Percentiles rank a stretch among this genome's conserved stretches.
These are phyloP conservation scores for Colletotrichum orchidophilum DNA, from an alignment of 2,329 filamentous ascomycete species.

Conservation along the genomic window DNA sequence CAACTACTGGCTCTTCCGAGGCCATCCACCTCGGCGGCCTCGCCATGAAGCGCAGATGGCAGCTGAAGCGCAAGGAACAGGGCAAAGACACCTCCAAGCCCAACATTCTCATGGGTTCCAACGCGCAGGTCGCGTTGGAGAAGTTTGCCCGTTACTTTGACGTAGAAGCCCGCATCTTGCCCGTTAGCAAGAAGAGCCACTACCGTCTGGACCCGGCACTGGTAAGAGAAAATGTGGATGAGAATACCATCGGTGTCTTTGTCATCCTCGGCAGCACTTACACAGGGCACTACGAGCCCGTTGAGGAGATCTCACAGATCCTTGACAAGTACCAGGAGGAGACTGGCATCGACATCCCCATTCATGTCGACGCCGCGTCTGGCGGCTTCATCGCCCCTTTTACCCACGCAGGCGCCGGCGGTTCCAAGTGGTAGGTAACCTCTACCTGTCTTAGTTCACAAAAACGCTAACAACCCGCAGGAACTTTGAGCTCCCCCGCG, in stretches of 20 bases:
- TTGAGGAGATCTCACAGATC: slow-evolving; percentile 72
- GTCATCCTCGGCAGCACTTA: slow-evolving; percentile 78
- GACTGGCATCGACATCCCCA: slow-evolving; percentile 72
- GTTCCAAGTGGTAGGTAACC: slow-evolving; percentile 63
- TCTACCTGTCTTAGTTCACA: not conserved
- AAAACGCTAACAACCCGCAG: slow-evolving; percentile 35
- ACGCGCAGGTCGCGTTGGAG: slow-evolving; percentile 77
- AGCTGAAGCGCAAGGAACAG: slow-evolving; percentile 66
- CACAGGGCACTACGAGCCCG: slow-evolving; percentile 78
- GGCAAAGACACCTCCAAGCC: slow-evolving; percentile 72
- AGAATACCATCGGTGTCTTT: slow-evolving; percentile 82
- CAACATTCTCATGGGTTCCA: slow-evolving; percentile 80
- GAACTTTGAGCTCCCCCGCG: slow-evolving; percentile 69
- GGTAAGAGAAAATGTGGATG: slow-evolving; percentile 74
- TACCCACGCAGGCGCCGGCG: slow-evolving; percentile 62
- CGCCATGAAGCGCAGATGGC: slow-evolving; percentile 81
- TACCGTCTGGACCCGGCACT: slow-evolving; percentile 71
- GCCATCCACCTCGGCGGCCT: slow-evolving; percentile 76
- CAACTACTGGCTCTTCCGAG: slow-evolving; percentile 77
- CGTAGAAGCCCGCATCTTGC: slow-evolving; percentile 72
- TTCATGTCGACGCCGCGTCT: slow-evolving; percentile 71
- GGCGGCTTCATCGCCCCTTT: slow-evolving; percentile 72
- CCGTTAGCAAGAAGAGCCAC: slow-evolving; percentile 68
- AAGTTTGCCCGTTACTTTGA: slow-evolving; percentile 81
- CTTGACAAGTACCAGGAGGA: slow-evolving; percentile 70